Conservation (phyloP, 331 rosid species). For the Phaseolus coccineus region DNA sequence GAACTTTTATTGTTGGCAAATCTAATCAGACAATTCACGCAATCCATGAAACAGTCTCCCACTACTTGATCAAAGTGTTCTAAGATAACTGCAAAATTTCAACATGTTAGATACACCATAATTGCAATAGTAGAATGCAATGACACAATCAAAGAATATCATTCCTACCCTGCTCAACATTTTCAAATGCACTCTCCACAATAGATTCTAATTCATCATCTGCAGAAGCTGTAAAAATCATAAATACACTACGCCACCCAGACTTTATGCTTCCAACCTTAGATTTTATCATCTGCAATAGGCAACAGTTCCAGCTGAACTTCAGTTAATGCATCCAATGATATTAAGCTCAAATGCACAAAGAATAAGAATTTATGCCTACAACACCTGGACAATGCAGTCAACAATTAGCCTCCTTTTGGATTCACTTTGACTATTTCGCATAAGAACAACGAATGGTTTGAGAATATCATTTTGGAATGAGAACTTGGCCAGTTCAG, state of each 20-base stretch:
- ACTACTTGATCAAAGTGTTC: constrained; percentile 99
- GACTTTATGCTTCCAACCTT: constrained; percentile 98
- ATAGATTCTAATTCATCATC: constrained; percentile 96
- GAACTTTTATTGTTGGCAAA: constrained; percentile 94
- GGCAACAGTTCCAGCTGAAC: constrained; percentile 45
- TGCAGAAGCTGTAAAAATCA: constrained; percentile 99
- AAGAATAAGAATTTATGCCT: constrained; percentile 30
- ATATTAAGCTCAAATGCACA: constrained; percentile 24
- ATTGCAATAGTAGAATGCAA: constrained; percentile 37
- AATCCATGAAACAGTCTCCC: constrained; percentile 99
- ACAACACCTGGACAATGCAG: constrained; percentile 94
- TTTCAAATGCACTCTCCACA: constrained; percentile 98
- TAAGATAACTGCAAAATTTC: constrained; percentile 87
- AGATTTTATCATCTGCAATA: constrained; percentile 93
- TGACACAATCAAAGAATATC: constrained; percentile 36
- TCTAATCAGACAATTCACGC: constrained; percentile 98
- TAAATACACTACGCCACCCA: constrained; percentile 98
- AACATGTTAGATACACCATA: constrained; percentile 54
- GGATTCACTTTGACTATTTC: constrained; percentile 94
- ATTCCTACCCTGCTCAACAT: constrained; percentile 94
- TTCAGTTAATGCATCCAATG: constrained; percentile 23
- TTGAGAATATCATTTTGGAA: constrained; percentile 99
- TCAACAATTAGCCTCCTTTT: constrained; percentile 95
- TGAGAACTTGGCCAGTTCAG: constrained; percentile 94
- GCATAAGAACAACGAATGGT: constrained; percentile 99